Evolutionary conservation across 768 basidiomycete genomes (phyloP), one percentile per base, ranked within the genome.

Genomic region (Coprinopsis sp.): DNA sequence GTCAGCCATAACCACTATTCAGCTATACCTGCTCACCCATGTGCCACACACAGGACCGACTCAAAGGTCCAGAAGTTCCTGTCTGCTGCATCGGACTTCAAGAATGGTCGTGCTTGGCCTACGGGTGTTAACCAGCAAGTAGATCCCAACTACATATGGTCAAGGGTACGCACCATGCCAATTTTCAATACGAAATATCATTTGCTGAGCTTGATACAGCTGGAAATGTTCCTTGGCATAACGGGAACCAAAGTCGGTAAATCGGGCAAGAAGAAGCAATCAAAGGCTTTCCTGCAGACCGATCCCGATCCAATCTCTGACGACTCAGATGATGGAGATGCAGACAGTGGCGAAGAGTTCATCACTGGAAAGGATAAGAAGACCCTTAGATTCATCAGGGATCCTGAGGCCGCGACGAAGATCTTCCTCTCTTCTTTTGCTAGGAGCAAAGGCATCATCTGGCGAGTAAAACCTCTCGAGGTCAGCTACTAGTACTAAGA

Each of bases 371-470:
- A 50, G 28, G 58, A 21, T 51, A 64, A 49, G 29, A 62, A 64
- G 18, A 64, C 65, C 3, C 49, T 68, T 0, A 51, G 61, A 3
- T 91, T 91, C 60, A 63, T 91, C 48, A 63, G 72, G 30, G 71
- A 86, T 46, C 84, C 88, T 0, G 84, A 80, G 52, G 61, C 59
- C 7, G 62, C 69, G 24, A 64, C 83, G 44, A 78, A 70, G 46
- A 70, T 87, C 16, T 91, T 88, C 62, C 67, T 91, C 49, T 84
- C 85, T 0, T 84, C 84, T 4, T 76, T 79, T 54, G 82, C 81
- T 65, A 71, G 78, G 28, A 74, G 79, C 44, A 77, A 79, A 47
- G 88, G 88, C 21, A 70, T 86, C 37, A 73, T 81, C 45, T 88
- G 82, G 87, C 86, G 49, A n/a, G 72, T 57, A 7, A 4, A 40